Evolutionary conservation across 164 flowering plant genomes (phyloP).

Genomic region (Sedum album): DNA sequence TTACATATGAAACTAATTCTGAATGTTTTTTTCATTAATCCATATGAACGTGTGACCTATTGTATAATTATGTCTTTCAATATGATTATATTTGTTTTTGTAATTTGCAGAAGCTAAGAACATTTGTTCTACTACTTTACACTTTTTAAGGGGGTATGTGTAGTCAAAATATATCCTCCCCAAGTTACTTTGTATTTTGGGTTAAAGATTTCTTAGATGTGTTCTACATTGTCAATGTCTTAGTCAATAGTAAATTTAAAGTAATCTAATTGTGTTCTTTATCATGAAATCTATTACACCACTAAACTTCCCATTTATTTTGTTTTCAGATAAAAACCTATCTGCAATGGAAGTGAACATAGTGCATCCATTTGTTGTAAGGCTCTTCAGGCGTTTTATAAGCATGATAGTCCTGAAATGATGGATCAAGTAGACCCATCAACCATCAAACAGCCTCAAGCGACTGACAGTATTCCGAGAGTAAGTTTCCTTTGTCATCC

Average conservation of each 20-base stretch:
- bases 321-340: constrained; percentile 59
- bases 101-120: no score
- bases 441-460: constrained; percentile 34
- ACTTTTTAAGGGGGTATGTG: no score
- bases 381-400: constrained; percentile 76
- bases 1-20: no score
- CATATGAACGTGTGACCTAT: no score
- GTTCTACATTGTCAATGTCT: neutral
- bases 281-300: neutral
- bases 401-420: constrained; percentile 74
- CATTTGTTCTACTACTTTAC: no score
- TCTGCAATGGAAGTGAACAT: constrained; percentile 97
- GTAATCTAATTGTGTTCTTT: neutral
- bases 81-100: no score
- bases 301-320: neutral
- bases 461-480: constrained; percentile 41
- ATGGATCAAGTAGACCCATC: constrained; percentile 38
- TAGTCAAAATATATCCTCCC: no score
- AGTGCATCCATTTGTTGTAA: constrained; percentile 73
- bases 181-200: no score
- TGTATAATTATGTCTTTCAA: no score
- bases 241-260: no score
- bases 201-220: neutral
- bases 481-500: constrained; percentile 28
- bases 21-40: no score